Evolutionary conservation across 345 rosid species (phyloP), one percentile per base, ranked within the genome.

Genomic region (Trapa incisa): DNA sequence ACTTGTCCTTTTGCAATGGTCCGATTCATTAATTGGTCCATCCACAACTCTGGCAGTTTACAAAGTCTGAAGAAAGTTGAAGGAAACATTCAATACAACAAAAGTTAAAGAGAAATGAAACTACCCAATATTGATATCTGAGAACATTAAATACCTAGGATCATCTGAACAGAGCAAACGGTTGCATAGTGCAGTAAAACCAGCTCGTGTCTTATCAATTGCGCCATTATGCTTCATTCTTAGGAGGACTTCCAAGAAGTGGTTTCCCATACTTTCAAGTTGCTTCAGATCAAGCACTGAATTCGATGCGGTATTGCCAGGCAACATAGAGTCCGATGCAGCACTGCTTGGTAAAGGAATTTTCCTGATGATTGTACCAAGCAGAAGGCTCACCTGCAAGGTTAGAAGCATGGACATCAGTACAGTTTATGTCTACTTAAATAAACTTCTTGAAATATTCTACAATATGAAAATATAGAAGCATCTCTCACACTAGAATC

Each of bases 171-270:
- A 93, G 62, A 93, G 88, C 62, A 90, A 79, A 68, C 97, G 94
- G 79, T 93, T 89, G 86, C 98, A 93, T 72, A 90, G 87, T 67
- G 97, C 97, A 45, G 98, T 83, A 74, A 93, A 93, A 58, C 98
- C 97, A 81, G 96, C 97, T 78, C 98, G 85, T 61, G 97, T 93
- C 89, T 87, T 93, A 78, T 93, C 98, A 76, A 93, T 88, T 37
- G 98, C 98, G 74, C 98, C 97, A 74, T 82, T 90, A 75, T 93
- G 98, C 85, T 93, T 93, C 97, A 90, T 93, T 80, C 87, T 90
- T 72, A 93, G 68, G 74, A 90, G 94, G 66, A 93, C 97, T 83
- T 93, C 94, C 87, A 93, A 70, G 81, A 93, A 93, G 81, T 93
- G 97, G 80, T 78, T 83, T 66, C 98, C 96, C 73, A 93, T 87